Base-by-base conservation (phyloP, 2,329 filamentous ascomycete genomes). In the Simplicillium sp. region DNA sequence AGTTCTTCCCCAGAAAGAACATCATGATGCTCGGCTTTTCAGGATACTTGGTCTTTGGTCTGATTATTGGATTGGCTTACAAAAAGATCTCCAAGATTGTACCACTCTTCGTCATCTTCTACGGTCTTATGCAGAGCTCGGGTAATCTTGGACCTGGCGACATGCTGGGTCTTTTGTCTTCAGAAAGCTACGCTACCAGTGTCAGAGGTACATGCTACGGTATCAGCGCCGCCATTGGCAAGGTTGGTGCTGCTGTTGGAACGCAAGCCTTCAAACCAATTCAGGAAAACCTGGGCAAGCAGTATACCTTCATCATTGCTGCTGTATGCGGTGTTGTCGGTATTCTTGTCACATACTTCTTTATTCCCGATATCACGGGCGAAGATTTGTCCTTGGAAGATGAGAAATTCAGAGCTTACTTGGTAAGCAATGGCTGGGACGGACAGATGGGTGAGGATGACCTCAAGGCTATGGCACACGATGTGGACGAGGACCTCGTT, bases 241-340 rank as follows among this genome's bases (percentile, higher is more conserved):
- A 75, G 45, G 60, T 68, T 0, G 71, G 70, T 1, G 71, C 69
- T 0, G 71, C 70, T 0, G 48, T 75, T 4, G 71, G 70, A 0
- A 73, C 68, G 2, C 62, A 73, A 41, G 70, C 65, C 0, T 72
- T 73, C 38, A 68, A 60, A 4, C 68, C 67, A 0, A 69, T 71
- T 20, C 58, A 69, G 40, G 54, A 51, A 6, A 52, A 64, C 32
- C 54, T 71, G 1, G 68, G 68, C 0, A 67, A 71, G 48, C 58
- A 58, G 29, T 71, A 66, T 66, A 72, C 68, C 0, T 72, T 73
- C 37, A 70, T 73, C 44, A 65, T 73, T 38, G 69, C 68, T 8
- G 69, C 69, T 2, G 69, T 72, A 28, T 70, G 65, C 39, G 69
- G 68, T 13, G 60, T 72, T 11, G 59, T 57, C 1, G 69, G 69